A percentile compares a stretch with the other conserved stretches of the same genome.
These are phyloP conservation scores for Tuber brumale DNA, from an alignment of 495 filamentous ascomycete genomes.

Conservation along the genomic window DNA sequence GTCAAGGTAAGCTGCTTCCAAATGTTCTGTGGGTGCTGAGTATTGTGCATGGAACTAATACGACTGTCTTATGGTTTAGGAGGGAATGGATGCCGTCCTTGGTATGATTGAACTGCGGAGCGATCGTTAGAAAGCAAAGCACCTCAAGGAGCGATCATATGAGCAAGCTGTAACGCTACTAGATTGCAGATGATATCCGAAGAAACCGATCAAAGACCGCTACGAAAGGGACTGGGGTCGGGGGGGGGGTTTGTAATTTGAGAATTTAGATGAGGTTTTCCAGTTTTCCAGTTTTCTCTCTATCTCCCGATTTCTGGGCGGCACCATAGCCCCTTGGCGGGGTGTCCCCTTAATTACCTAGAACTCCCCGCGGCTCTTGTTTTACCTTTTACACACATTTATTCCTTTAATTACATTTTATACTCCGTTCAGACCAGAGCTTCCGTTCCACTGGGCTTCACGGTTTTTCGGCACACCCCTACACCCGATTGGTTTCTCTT, in stretches of 20 bases:
- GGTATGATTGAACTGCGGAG: slow-evolving; percentile 32
- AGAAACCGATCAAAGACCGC: not conserved
- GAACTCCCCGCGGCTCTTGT: not conserved
- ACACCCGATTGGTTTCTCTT: not conserved
- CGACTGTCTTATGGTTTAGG: slow-evolving; percentile 21
- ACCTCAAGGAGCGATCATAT: not conserved
- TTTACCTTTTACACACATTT: not conserved
- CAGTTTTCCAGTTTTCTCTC: not conserved
- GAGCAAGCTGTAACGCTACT: not conserved
- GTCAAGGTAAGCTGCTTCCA: slow-evolving; percentile 35
- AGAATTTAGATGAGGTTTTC: not conserved
- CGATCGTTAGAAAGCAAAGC: slow-evolving; percentile 13
- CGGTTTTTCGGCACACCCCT: not conserved
- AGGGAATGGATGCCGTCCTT: slow-evolving; percentile 41
- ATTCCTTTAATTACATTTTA: not conserved
- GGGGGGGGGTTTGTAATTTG: not conserved
- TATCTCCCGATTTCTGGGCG: not conserved
- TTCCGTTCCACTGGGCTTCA: not conserved
- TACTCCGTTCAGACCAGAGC: not conserved
- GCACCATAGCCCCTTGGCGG: not conserved
- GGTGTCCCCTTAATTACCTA: not conserved
- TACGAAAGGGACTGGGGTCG: not conserved
- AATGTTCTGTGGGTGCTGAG: not conserved
- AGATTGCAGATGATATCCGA: not conserved
- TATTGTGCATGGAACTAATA: not conserved